Conservation (phyloP, 2,329 filamentous ascomycete species). For the Penicillium sumatraense region DNA sequence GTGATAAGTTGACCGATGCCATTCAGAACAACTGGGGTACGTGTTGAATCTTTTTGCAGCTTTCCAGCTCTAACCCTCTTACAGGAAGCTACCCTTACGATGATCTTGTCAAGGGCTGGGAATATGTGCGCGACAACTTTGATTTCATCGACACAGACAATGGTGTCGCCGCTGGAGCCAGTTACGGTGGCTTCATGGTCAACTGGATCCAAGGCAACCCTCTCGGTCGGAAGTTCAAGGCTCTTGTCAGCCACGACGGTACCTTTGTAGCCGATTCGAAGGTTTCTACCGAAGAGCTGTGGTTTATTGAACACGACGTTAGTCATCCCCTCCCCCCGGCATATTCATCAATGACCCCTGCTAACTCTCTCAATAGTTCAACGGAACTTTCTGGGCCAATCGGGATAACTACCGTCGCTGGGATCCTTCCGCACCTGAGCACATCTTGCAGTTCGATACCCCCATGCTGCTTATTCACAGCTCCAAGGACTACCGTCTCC, state of each 20-base stretch:
- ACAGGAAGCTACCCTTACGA: conserved; percentile 65
- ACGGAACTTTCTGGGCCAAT: conserved; percentile 57
- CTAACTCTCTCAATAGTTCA: conserved; percentile 40
- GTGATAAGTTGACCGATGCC: conserved; percentile 74
- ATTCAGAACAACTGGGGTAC: conserved; percentile 80
- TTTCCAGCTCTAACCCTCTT: not conserved
- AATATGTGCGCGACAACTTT: conserved; percentile 62
- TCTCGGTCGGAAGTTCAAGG: conserved; percentile 82
- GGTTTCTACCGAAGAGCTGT: conserved; percentile 57
- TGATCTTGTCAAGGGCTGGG: conserved; percentile 78
- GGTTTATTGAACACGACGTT: conserved; percentile 56
- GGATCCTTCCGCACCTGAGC: conserved; percentile 64
- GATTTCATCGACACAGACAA: conserved; percentile 43
- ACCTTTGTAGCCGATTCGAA: conserved; percentile 69
- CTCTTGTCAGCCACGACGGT: conserved; percentile 85
- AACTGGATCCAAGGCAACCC: conserved; percentile 90
- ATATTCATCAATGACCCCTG: too few species aligned
- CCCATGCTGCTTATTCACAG: conserved; percentile 85
- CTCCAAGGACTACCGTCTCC: conserved; percentile 82
- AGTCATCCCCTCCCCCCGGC: conserved; percentile 7
- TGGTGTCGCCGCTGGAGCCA: conserved; percentile 47
- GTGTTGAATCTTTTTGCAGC: not conserved
- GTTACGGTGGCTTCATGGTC: conserved; percentile 52
- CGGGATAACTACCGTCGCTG: conserved; percentile 69
- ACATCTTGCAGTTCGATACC: conserved; percentile 72